phyloP scores from a whole-genome alignment of 202 grass and related monocot genomes.

The Musa balbisiana region DNA sequence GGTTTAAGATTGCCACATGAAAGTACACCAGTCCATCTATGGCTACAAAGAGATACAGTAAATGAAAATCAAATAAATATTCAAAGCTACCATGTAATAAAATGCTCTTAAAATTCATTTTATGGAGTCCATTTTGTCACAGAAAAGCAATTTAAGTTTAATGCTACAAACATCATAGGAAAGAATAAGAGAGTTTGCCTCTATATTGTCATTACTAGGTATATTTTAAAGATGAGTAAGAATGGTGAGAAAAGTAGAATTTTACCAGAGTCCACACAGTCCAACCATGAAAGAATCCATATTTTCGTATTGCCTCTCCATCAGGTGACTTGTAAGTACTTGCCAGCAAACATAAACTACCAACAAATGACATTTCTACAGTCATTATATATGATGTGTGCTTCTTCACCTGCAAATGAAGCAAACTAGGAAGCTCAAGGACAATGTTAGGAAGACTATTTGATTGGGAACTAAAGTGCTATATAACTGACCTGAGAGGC shows the following conservation, averaged over 20 bases:
- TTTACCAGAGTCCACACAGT: slow-evolving; percentile 66
- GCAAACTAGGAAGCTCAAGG: slow-evolving; percentile 11
- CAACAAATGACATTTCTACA: slow-evolving; percentile 94
- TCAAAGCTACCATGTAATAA: neutral
- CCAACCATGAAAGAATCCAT: slow-evolving; percentile 92
- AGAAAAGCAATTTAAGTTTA: neutral
- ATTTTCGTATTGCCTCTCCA: slow-evolving; percentile 73
- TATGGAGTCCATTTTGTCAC: neutral
- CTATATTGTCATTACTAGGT: too few species aligned
- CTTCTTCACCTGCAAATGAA: slow-evolving; percentile 68
- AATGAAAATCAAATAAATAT: neutral
- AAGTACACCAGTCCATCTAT: neutral
- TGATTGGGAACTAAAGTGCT: neutral
- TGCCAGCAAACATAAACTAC: slow-evolving; percentile 73
- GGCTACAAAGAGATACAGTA: neutral
- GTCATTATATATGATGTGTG: slow-evolving; percentile 97
- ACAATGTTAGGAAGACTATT: slow-evolving; percentile 5
- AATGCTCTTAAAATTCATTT: neutral
- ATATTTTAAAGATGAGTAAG: neutral
- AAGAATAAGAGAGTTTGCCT: too few species aligned
- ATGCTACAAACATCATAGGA: too few species aligned
- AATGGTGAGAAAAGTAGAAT: neutral
- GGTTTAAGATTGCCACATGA: neutral
- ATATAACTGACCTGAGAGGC: slow-evolving; percentile 67
- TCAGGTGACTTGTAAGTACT: slow-evolving; percentile 83